Evolutionary conservation across 2,329 filamentous ascomycete species (phyloP).

Genomic region (Knufia petricola): DNA sequence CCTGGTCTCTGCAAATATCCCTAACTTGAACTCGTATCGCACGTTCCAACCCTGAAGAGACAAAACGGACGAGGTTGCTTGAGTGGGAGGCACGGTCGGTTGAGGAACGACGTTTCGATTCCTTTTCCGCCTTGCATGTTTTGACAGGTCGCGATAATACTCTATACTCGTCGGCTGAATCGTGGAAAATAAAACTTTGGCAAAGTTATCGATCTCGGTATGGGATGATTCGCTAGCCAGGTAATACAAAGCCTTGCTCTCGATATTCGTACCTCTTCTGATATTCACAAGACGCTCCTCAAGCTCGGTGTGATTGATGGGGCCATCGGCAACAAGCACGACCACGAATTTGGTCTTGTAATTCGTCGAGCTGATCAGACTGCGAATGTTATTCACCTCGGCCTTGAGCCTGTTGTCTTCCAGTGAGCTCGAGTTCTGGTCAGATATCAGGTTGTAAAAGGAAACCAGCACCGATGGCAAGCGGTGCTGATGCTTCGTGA

Average conservation of each 20-base stretch:
- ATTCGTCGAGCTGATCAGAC: conserved; percentile 46
- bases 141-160: conserved; percentile 90
- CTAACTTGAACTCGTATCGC: conserved; percentile 89
- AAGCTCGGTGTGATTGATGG: conserved; percentile 49
- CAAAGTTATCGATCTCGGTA: conserved; percentile 63
- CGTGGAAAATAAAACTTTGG: conserved; percentile 59
- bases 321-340: conserved; percentile 65
- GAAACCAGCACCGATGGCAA: conserved; percentile 72
- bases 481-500: conserved; percentile 77
- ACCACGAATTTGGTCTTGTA: conserved; percentile 72
- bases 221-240: conserved; percentile 63
- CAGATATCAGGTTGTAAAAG: conserved; percentile 68
- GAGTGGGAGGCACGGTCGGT: conserved; percentile 72
- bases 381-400: conserved; percentile 71
- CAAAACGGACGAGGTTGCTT: conserved; percentile 75
- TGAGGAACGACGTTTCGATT: conserved; percentile 67
- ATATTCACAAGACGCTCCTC: conserved; percentile 74
- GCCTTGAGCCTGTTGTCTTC: conserved; percentile 79
- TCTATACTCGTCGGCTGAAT: conserved; percentile 70
- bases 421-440: conserved; percentile 63
- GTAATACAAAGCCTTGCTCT: conserved; percentile 78
- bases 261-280: conserved; percentile 66
- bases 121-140: conserved; percentile 81
- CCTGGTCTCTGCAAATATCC: conserved; percentile 81
- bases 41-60: conserved; percentile 83